Percentiles rank a stretch among this genome's conserved stretches.
Conservation (phyloP, 208 protist genomes). For the Leishmania major region DNA sequence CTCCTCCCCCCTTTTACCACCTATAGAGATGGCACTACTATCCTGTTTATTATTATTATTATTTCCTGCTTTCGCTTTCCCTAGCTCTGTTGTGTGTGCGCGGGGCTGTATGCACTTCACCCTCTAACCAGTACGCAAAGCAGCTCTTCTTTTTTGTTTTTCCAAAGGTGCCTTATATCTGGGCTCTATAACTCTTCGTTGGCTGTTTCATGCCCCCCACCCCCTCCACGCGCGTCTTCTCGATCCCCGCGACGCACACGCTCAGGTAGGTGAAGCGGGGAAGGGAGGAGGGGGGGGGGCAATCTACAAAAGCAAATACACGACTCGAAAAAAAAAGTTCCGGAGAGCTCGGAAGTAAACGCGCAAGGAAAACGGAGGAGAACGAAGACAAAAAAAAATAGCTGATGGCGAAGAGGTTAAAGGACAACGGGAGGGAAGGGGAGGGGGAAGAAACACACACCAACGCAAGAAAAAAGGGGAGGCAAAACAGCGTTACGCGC, state of each 20-base stretch:
- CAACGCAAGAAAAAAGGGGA: not conserved
- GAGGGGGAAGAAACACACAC: too few relatives aligned
- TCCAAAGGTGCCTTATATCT: not conserved
- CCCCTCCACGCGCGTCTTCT: too few relatives aligned
- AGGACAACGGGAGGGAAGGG: not conserved
- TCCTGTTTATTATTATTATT: not conserved
- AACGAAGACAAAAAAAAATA: not conserved
- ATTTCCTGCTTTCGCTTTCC: not conserved
- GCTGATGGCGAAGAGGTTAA: not conserved
- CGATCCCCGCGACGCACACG: not conserved
- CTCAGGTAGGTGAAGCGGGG: not conserved
- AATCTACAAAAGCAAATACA: not conserved
- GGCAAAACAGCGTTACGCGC: not conserved
- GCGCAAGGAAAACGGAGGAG: not conserved
- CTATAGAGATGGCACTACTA: not conserved
- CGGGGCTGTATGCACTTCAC: not conserved
- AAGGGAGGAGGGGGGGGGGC: too few relatives aligned
- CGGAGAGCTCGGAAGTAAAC: not conserved
- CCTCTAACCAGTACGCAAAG: not conserved
- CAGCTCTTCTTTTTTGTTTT: not conserved
- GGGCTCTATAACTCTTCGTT: not conserved
- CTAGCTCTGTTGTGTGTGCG: not conserved
- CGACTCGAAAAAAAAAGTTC: not conserved
- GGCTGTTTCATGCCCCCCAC: not conserved
- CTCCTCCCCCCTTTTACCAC: not conserved